Percentiles rank a stretch among this genome's conserved stretches.
These are phyloP conservation scores for Arxiozyma heterogenica DNA, from an alignment of 1,139 yeast genomes.

Conservation along the genomic window DNA sequence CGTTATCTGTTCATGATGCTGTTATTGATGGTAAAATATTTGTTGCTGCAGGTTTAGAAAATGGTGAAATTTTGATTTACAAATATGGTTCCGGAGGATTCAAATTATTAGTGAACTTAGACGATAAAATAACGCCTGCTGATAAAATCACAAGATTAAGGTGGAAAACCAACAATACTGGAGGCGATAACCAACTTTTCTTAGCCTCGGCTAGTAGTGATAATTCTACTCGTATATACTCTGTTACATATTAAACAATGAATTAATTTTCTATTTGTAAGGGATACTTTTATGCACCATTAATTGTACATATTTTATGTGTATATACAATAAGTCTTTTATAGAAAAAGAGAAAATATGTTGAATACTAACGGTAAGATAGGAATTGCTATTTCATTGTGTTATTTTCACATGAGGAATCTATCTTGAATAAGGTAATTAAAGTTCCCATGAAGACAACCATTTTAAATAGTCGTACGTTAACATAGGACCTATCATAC, in stretches of 20 bases:
- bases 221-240: constrained; percentile 53
- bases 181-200: constrained; percentile 22
- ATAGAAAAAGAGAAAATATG: not conserved
- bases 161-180: constrained; percentile 35
- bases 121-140: constrained; percentile 44
- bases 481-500: constrained; percentile 43
- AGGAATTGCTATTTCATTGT: not conserved
- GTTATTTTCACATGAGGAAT: not conserved
- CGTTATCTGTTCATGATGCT: constrained; percentile 46
- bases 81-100: constrained; percentile 29
- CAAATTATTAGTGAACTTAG: constrained; percentile 30
- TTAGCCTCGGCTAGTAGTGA: constrained; percentile 69
- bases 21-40: constrained; percentile 29
- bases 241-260: constrained; percentile 22
- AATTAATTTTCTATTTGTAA: not conserved
- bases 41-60: constrained; percentile 67
- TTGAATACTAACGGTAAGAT: not conserved
- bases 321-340: not conserved
- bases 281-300: not conserved
- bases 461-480: constrained; percentile 41
- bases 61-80: constrained; percentile 41
- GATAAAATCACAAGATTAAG: constrained; percentile 50
- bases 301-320: no score
- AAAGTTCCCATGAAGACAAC: constrained; percentile 39
- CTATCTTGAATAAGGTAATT: not conserved